Evolutionary conservation across 2,329 filamentous ascomycete genomes (phyloP), one percentile per base, ranked within the genome.

Genomic region (Claviceps purpurea): DNA sequence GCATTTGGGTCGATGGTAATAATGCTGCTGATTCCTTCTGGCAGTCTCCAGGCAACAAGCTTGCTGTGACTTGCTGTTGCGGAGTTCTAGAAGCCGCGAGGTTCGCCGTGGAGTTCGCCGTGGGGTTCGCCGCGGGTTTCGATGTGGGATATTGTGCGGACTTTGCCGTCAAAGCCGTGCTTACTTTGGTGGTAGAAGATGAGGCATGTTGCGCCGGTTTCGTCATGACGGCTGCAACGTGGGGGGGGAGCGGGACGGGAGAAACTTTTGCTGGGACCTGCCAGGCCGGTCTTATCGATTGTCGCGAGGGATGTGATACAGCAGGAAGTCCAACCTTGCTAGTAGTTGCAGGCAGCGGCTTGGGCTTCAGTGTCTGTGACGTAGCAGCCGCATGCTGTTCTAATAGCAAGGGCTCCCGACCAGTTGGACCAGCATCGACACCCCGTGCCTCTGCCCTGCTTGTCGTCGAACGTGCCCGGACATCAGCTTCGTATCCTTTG

Each of bases 401-500:
- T 50, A 16, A 20, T 14, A 14, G 46, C 8, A 37, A 18, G 7
- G 18, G 18, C 38, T 37, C 49, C 44, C 16, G 44, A 24, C 11
- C 38, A 13, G 37, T 20, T 37, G 20, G 5, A 13, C 26, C 14
- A n/a, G 41, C 24, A 22, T 38, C 34, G 18, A 18, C 5, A 30
- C 14, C 8, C 22, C 16, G 40, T 34, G 16, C 68, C 47, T 58
- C 58, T 39, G 64, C 49, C n/a, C 62, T 60, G 48, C 62, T 64
- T 13, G 61, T 57, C 63, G 73, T 69, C 45, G 76, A 40, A 53
- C 76, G 72, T 18, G 71, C 70, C 48, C 69, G 67, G 18, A 74
- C 55, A 47, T 74, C 74, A 20, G 75, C 76, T 61, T 81, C 76
- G 52, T 81, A 81, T 4, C 77, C 78, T 55, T 82, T 82, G 38